Evolutionary conservation across 2,329 filamentous ascomycete genomes (phyloP).

Genomic region (Venturia effusa): DNA sequence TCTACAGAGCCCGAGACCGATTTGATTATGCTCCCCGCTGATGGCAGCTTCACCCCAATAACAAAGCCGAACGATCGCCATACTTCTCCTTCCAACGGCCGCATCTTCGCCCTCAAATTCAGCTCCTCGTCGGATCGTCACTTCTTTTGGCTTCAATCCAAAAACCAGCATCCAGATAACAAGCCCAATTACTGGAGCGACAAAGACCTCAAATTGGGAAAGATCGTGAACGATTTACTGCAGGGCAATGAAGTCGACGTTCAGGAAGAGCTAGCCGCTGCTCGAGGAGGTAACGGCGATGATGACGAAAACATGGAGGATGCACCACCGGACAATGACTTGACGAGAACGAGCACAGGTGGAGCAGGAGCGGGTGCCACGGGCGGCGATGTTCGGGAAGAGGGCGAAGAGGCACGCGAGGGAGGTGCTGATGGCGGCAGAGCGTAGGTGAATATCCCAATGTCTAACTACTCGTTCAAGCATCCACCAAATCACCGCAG

Average conservation of each 20-base stretch:
- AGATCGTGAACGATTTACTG: conserved; percentile 73
- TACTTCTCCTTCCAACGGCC: conserved; percentile 62
- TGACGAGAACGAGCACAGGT: conserved; percentile 41
- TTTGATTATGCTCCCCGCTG: conserved; percentile 84
- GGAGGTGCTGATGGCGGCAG: conserved; percentile 92
- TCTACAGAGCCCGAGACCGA: conserved; percentile 71
- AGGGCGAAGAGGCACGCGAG: conserved; percentile 78
- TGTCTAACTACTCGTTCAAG: neutral
- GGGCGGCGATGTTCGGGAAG: conserved; percentile 81
- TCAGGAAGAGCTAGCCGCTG: conserved; percentile 50
- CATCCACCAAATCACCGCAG: neutral
- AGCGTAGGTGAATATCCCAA: conserved; percentile 76
- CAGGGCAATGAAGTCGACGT: conserved; percentile 86
- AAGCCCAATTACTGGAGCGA: conserved; percentile 72
- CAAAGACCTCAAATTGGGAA: conserved; percentile 75
- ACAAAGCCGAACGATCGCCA: conserved; percentile 41
- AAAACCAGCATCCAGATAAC: conserved; percentile 60
- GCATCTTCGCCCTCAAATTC: conserved; percentile 91
- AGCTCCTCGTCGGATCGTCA: conserved; percentile 81
- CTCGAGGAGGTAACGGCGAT: conserved; percentile 43
- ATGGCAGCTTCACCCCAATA: conserved; percentile 80
- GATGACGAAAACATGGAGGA: conserved; percentile 35
- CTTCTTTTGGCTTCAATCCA: conserved; percentile 94
- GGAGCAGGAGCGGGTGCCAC: conserved; percentile 81
- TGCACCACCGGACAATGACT: conserved; percentile 42